Evolutionary conservation across 495 filamentous ascomycete genomes (phyloP), one percentile per base, ranked within the genome.

Genomic region (Neurospora cerealis): DNA sequence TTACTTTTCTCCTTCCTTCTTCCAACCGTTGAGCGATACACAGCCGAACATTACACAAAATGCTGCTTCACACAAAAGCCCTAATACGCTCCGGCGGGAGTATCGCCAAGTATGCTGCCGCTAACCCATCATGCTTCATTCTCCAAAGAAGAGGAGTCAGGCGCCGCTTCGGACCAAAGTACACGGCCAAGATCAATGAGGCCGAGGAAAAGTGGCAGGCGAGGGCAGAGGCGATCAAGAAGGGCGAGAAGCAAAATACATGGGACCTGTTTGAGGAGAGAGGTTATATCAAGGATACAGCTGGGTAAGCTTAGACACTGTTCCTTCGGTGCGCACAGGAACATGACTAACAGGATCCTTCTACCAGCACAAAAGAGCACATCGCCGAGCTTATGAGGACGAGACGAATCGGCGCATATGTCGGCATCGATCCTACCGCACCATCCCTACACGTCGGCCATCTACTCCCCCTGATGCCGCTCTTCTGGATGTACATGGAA

Each of bases 381-480:
- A 85, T 98, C 40, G 86, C 93, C 54, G 84, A 86, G 69, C 79
- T 96, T 11, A 88, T 98, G 81, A 91, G 87, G 8, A 80, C 85
- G 42, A 91, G 91, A 78, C 86, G 92, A 73, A 87, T 92, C 72
- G 93, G 92, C 39, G 90, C 90, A 70, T 99, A 99, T 79, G 91
- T 92, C 46, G 96, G 96, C 73, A 87, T 99, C 69, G 96, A 99
- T 77, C 94, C 96, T 15, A 98, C 96, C 0, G 96, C 95, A 4
- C 87, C 89, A 36, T 97, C 95, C 5, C 84, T 98, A 75, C 96
- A 99, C 80, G 85, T 98, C 72, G 96, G 96, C 39, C 94, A 99
- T 81, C 89, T 99, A 72, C 83, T 98, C 11, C 95, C 96, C 10
- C 86, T 98, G 54, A 98, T 99, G 96, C 90, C 93, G 1, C 82